phyloP scores from a whole-genome alignment of 805 yeast genomes.

The Scheffersomyces amazonensis region DNA sequence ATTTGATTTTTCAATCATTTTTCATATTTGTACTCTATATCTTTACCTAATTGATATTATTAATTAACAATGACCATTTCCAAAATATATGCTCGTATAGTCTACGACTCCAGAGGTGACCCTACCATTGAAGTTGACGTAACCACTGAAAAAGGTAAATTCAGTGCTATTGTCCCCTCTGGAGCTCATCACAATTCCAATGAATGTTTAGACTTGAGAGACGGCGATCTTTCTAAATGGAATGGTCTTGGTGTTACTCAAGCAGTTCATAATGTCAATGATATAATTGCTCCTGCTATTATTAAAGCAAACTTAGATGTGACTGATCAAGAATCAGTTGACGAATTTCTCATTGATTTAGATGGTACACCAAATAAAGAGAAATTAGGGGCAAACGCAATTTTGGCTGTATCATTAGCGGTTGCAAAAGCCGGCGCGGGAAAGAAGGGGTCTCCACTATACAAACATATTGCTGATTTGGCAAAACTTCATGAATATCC shows the following conservation, averaged over 20 bases:
- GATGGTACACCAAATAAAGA: constrained; percentile 98
- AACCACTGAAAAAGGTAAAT: constrained; percentile 86
- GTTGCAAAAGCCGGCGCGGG: constrained; percentile 99
- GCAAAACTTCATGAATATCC: constrained; percentile 71
- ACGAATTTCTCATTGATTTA: constrained; percentile 77
- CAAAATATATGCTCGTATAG: constrained; percentile 91
- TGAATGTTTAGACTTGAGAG: constrained; percentile 98
- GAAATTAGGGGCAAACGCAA: constrained; percentile 98
- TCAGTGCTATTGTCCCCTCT: constrained; percentile 98
- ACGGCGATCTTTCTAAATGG: constrained; percentile 97
- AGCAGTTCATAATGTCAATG: constrained; percentile 96
- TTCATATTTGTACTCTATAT: too few relatives aligned
- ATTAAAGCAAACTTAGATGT: constrained; percentile 79
- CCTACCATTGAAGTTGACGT: constrained; percentile 99
- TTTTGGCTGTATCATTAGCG: constrained; percentile 96
- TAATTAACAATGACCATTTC: constrained; percentile 65
- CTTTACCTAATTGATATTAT: background rate
- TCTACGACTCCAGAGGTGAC: constrained; percentile 99
- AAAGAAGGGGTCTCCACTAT: constrained; percentile 88
- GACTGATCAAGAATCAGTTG: constrained; percentile 81
- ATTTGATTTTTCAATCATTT: too few relatives aligned
- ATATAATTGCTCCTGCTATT: constrained; percentile 91
- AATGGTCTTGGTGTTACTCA: constrained; percentile 97
- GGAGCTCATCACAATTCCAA: constrained; percentile 99
- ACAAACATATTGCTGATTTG: constrained; percentile 83